Evolutionary conservation across 495 filamentous ascomycete species (phyloP), one percentile per base, ranked within the genome.

Genomic region (Aeminium ludgeri): DNA sequence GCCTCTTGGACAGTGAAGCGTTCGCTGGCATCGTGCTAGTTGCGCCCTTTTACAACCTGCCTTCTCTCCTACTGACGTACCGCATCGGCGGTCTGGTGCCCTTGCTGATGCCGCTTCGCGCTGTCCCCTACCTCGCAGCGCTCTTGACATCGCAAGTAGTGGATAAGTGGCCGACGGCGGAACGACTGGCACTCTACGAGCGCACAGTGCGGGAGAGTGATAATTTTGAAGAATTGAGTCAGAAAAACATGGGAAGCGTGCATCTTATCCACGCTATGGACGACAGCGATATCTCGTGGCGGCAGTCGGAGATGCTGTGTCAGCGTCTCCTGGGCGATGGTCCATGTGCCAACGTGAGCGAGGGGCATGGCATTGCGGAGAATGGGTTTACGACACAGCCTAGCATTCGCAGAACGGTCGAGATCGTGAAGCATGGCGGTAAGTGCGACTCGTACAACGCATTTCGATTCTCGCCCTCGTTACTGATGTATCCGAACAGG

Each of bases 11-110:
- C n/a, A 16, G 25, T 12, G 34, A 37, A 12, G 19, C 19, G 12
- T 87, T 74, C 58, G 80, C 55, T 0, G 82, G 80, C 28, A 63
- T 92, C 0, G 64, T 97, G 11, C 64, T 93, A 8, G 63, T 93
- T 2, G 77, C 86, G 0, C 73, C 74, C 0, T 97, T 95, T 60
- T 78, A 76, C 35, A 72, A 70, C 45, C 52, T 95, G 13, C 72
- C 78, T 0, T 70, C 64, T 8, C 67, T 97, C 20, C 65, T 93
- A 40, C 59, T 72, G 16, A 74, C 74, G 10, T 85, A 83, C 56
- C 68, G 74, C 28, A 67, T 87, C 32, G 76, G 67, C 17, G 89
- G 89, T 4, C 53, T 76, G 11, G 62, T 93, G 6, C 86, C 89
- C 6, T 61, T 93, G 19, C 68, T 95, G 13, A 73, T 78, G 2